Conservation (phyloP, 1,284 basidiomycete species). For the Cystobasidium sp. region DNA sequence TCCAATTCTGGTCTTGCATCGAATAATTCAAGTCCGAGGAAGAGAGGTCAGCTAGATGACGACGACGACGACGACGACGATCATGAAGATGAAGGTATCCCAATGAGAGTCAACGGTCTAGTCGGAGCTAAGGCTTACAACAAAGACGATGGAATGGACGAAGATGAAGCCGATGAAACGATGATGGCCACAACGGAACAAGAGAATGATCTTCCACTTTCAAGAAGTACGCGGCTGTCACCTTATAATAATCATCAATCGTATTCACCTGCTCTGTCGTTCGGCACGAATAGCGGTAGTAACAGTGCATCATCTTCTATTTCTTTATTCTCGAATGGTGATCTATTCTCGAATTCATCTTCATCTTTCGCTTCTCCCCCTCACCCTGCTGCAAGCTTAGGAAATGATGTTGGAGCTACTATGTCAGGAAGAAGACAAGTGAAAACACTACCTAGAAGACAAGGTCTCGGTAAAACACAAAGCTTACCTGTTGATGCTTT, state of each 20-base stretch:
- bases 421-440: not conserved
- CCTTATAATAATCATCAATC: not conserved
- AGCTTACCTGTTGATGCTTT: conserved; percentile 24
- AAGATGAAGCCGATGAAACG: not conserved
- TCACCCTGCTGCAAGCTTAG: too few relatives aligned
- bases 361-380: too few relatives aligned
- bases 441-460: conserved; percentile 8
- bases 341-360: not conserved
- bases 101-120: not conserved
- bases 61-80: not conserved
- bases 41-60: conserved; percentile 9
- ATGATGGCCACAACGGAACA: not conserved
- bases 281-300: not conserved
- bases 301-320: not conserved
- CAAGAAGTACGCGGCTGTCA: not conserved
- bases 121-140: conserved; percentile 11
- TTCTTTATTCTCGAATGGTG: not conserved
- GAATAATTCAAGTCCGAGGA: not conserved
- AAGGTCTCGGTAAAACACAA: conserved; percentile 15
- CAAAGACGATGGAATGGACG: not conserved
- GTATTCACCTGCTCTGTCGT: not conserved
- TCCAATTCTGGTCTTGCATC: not conserved
- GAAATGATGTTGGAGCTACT: too few relatives aligned
- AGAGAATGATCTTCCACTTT: not conserved
- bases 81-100: not conserved